Base-by-base conservation (phyloP, 1,139 yeast species). In the Candida labiduridarum region DNA sequence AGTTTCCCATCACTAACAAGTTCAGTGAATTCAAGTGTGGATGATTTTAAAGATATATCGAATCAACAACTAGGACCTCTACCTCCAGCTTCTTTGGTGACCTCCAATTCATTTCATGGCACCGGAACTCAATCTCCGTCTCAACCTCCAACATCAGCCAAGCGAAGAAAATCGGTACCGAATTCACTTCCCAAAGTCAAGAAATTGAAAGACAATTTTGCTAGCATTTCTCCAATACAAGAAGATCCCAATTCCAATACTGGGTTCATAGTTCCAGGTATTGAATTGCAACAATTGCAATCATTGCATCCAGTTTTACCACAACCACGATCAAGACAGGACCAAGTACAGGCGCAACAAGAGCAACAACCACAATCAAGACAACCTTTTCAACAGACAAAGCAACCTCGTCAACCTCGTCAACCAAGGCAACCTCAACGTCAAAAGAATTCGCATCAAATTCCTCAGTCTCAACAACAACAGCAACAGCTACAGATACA, bases 61-160 rank as follows among this genome's bases (percentile, higher is more conserved):
- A 7, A 14, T 4, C 16, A 19, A 19, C 29, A 22, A 38, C 29
- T 6, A 16, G 41, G 16, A 4, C 41, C 30, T n/a, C 41, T 16
- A 22, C 30, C 5, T 25, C 18, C 41, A n/a, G 16, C 16, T 11
- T 12, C 30, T 6, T 38, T 38, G 18, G 11, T 29, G 12, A 38
- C 30, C 8, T 38, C 41, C 11, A 38, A n/a, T 12, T 38, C 41
- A 3, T 38, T 38, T n/a, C 41, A 38, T 3, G 41, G 41, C n/a
- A 19, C 27, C 5, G 15, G n/a, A 7, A 12, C 11, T n/a, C 30
- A 8, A n/a, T 18, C 7, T 19, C 10, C 41, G 12, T 9, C 30
- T n/a, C 47, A 41, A 41, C 47, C 54, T 4, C 50, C 52, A 12
- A 49, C 54, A 29, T 48, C 43, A 35, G n/a, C 25, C 11, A 29